Percentiles rank a stretch among this genome's conserved stretches.
Evolutionary conservation across 257 asterid genomes (phyloP).

Genomic region (Solanum dulcamara): DNA sequence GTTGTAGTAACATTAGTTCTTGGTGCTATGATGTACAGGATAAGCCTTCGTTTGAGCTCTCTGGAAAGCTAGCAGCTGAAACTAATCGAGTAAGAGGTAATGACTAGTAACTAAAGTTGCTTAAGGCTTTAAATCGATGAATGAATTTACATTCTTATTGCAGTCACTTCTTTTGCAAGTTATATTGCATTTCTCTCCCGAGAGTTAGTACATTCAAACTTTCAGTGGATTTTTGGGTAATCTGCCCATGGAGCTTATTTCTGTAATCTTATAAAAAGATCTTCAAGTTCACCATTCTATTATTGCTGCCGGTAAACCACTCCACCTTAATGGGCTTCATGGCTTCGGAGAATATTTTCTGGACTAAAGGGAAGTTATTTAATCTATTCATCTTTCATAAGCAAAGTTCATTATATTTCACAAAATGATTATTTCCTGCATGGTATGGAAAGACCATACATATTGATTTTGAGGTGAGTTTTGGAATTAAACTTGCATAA

Average conservation of each 20-base stretch:
- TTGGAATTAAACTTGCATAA: not conserved
- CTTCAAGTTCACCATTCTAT: not conserved
- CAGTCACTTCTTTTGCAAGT: not conserved
- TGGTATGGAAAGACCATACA: not conserved
- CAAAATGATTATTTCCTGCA: not conserved
- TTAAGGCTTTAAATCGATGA: not conserved
- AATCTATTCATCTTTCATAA: not conserved
- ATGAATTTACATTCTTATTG: not conserved
- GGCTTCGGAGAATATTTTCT: not conserved
- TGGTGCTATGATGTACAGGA: slow-evolving; percentile 42
- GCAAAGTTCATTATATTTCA: not conserved
- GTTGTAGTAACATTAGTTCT: not conserved
- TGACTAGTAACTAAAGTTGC: not conserved
- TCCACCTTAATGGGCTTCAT: not conserved
- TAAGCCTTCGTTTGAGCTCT: slow-evolving; percentile 95
- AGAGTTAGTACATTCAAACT: not conserved
- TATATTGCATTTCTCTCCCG: not conserved
- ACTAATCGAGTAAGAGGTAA: slow-evolving; percentile 89
- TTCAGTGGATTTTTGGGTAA: not conserved
- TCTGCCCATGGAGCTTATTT: not conserved
- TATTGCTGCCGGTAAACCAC: not conserved
- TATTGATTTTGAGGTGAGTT: not conserved
- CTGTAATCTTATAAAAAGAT: not conserved
- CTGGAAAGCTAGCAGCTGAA: slow-evolving; percentile 98
- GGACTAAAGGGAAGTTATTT: not conserved